Evolutionary conservation across 2,329 filamentous ascomycete genomes (phyloP), one percentile per base, ranked within the genome.

Genomic region (Trichoderma pleuroti): DNA sequence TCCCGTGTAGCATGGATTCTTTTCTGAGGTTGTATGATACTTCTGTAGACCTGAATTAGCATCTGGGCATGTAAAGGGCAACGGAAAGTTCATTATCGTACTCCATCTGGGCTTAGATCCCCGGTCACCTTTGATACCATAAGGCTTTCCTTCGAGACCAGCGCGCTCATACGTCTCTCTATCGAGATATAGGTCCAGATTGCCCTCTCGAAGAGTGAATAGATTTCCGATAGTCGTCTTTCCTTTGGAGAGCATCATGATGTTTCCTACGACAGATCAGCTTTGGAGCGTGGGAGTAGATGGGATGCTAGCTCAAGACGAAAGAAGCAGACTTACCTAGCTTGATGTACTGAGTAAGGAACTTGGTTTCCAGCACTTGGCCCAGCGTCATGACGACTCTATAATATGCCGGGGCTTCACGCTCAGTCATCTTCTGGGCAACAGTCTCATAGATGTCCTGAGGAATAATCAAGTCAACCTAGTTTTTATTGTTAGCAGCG

Each of bases 271-370:
- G 4, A 21, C 39, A 21, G 2, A 18, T 68, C 8, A 68, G 56
- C n/a, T 9, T 32, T 34, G 26, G n/a, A 26, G n/a, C 54, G 7
- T 7, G 18, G n/a, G 32, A 9, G 12, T 1, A 6, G n/a, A 49
- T 18, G 5, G n/a, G n/a, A 36, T 10, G 12, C 14, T 5, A 34
- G 5, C 11, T 8, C 5, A 24, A 9, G 5, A 14, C 65, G 28
- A 61, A 24, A 26, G 28, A 36, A 32, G 24, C 14, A 26, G 21
- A 24, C 64, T 26, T 82, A 92, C 92, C 92, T 72, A 86, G 86
- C 80, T 97, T 97, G 74, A 98, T 90, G 77, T 97, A 94, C 56
- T 90, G 85, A n/a, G 88, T 91, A 76, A 97, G 94, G 76, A 98
- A 97, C 0, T 90, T 87, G 1, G 88, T 88, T 39, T 91, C 86